These are phyloP conservation scores for Pseudogymnoascus sp. DNA, from an alignment of 2,329 filamentous ascomycete species.

Conservation along the genomic window DNA sequence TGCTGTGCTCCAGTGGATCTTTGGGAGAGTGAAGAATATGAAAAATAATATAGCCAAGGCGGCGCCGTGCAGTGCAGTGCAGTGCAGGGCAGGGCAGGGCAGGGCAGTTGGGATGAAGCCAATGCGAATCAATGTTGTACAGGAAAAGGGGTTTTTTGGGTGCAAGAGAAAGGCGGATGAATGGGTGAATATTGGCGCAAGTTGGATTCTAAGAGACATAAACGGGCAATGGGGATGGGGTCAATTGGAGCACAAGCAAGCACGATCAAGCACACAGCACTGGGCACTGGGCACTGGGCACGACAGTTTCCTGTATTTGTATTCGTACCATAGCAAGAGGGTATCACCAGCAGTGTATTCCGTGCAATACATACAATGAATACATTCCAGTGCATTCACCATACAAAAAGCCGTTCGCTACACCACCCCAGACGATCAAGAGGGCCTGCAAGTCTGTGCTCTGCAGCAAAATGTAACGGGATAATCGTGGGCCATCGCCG, in stretches of 20 bases:
- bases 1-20: background rate
- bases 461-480: background rate
- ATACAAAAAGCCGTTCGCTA: background rate
- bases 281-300: background rate
- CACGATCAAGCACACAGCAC: background rate
- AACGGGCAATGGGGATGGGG: background rate
- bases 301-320: background rate
- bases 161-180: background rate
- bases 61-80: background rate
- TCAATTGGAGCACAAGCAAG: background rate
- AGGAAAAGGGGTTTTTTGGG: background rate
- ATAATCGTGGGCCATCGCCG: too few relatives aligned
- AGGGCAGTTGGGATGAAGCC: background rate
- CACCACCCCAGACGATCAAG: background rate
- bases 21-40: background rate
- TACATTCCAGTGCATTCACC: background rate
- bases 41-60: background rate
- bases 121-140: constrained; percentile 2
- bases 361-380: too few relatives aligned
- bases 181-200: background rate
- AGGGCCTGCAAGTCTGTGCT: background rate
- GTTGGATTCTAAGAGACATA: background rate
- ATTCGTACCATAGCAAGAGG: background rate
- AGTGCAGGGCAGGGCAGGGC: background rate
- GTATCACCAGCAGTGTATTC: background rate